These are phyloP conservation scores for Wickerhamomyces alni DNA, from an alignment of 805 yeast species.

Conservation along the genomic window DNA sequence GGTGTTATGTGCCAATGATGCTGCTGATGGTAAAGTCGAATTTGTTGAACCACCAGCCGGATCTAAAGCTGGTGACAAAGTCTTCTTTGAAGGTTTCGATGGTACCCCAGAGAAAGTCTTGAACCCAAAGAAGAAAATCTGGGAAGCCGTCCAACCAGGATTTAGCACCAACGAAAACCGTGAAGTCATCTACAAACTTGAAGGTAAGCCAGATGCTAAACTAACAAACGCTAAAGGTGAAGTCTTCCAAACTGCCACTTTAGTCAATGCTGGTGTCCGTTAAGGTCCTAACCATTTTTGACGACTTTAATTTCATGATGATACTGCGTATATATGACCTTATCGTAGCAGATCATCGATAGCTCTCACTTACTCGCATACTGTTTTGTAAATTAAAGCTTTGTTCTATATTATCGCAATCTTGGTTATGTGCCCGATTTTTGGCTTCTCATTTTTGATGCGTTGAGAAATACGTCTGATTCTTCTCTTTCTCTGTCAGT, in stretches of 20 bases:
- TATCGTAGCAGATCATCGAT: too few relatives aligned
- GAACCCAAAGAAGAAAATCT: constrained; percentile 97
- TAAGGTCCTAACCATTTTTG: constrained; percentile 24
- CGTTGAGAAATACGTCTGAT: too few relatives aligned
- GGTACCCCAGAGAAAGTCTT: constrained; percentile 86
- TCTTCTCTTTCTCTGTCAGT: too few relatives aligned
- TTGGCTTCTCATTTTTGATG: neutral
- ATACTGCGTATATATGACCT: too few relatives aligned
- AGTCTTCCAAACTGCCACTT: constrained; percentile 62
- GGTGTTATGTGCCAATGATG: constrained; percentile 91
- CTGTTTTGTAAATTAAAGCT: too few relatives aligned
- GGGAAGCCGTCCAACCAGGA: constrained; percentile 92
- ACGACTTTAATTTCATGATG: neutral
- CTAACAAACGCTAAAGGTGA: constrained; percentile 80
- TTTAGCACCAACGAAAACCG: constrained; percentile 74
- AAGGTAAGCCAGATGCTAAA: constrained; percentile 61
- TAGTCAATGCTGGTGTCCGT: constrained; percentile 77
- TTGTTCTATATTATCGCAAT: too few relatives aligned
- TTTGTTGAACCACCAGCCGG: constrained; percentile 93
- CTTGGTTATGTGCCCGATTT: neutral
- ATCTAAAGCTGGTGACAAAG: constrained; percentile 91
- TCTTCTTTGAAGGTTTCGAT: constrained; percentile 88
- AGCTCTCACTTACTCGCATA: too few relatives aligned
- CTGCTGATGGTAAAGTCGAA: constrained; percentile 69
- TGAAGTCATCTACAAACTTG: constrained; percentile 74